Conservation (phyloP, 441 rosid genomes). For the Arabidopsis hybrid region DNA sequence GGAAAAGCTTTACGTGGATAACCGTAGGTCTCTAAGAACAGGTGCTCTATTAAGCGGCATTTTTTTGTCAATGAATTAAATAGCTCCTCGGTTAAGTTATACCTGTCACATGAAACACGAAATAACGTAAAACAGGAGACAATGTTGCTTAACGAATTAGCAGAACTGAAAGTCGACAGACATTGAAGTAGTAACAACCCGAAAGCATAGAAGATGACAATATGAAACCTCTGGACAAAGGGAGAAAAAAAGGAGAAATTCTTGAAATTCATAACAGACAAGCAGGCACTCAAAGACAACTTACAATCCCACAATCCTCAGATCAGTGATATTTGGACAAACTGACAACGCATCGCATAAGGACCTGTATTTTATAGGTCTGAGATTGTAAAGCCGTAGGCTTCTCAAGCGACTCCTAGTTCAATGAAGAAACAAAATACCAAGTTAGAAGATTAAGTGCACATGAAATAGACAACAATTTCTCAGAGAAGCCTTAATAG, state of each 20-base stretch:
- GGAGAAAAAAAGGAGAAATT: background rate
- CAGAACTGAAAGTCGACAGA: background rate
- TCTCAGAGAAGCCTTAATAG: background rate
- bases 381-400: constrained; percentile 79
- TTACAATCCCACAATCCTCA: constrained; percentile 90
- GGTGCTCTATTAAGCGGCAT: constrained; percentile 74
- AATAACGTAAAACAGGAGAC: constrained; percentile 1
- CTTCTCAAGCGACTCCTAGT: constrained; percentile 70
- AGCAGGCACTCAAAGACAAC: constrained; percentile 42
- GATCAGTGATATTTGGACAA: constrained; percentile 73
- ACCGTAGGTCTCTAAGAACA: constrained; percentile 59
- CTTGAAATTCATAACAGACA: constrained; percentile 4
- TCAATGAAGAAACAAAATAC: constrained; percentile 26
- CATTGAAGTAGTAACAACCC: background rate
- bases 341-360: constrained; percentile 63
- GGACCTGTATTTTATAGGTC: constrained; percentile 58
- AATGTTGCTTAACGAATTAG: constrained; percentile 14
- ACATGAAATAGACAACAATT: background rate
- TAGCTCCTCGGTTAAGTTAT: constrained; percentile 60
- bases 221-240: background rate
- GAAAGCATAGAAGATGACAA: constrained; percentile 14
- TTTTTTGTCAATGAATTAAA: constrained; percentile 63
- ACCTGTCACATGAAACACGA: constrained; percentile 49
- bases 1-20: constrained; percentile 28
- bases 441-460: constrained; percentile 26